These are phyloP conservation scores for Penicillium occitanis DNA, from an alignment of 2,329 filamentous ascomycete genomes.

Conservation along the genomic window DNA sequence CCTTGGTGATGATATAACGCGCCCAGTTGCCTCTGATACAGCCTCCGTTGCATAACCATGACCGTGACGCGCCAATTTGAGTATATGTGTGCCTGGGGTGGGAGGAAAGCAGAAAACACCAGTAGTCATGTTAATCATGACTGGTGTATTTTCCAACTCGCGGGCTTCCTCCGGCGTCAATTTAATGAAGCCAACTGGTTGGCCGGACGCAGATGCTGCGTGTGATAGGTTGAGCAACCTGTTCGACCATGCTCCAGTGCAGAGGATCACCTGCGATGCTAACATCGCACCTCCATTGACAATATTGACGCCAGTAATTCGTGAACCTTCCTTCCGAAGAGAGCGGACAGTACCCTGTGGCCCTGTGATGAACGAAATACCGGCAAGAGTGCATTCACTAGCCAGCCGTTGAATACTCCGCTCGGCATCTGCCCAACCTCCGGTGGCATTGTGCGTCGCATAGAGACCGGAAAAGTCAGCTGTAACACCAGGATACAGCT, in stretches of 20 bases:
- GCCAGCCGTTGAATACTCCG: constrained; percentile 45
- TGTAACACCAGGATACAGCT: constrained; percentile 29
- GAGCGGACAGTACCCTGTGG: constrained; percentile 31
- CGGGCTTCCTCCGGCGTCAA: constrained; percentile 68
- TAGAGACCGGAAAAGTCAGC: constrained; percentile 66
- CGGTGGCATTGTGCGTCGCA: constrained; percentile 59
- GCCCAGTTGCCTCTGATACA: constrained; percentile 26
- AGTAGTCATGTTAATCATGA: constrained; percentile 47
- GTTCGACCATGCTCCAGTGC: constrained; percentile 81
- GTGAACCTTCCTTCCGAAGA: constrained; percentile 29
- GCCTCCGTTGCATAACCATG: constrained; percentile 57
- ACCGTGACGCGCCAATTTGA: constrained; percentile 66
- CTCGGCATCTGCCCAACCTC: constrained; percentile 80
- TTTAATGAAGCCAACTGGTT: constrained; percentile 72
- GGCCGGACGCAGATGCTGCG: constrained; percentile 72
- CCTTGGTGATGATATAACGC: constrained; percentile 39
- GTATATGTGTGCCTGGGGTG: constrained; percentile 44
- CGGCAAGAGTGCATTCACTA: constrained; percentile 29
- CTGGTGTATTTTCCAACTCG: constrained; percentile 61
- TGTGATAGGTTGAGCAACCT: constrained; percentile 71
- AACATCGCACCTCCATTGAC: constrained; percentile 48
- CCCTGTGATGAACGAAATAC: constrained; percentile 49
- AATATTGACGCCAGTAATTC: constrained; percentile 60
- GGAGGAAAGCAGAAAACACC: constrained; percentile 55
- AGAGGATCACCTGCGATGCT: constrained; percentile 72